A percentile compares a stretch with the other conserved stretches of the same genome.
Evolutionary conservation across 2,329 filamentous ascomycete genomes (phyloP).

Genomic region (Cladophialophora carrionii): DNA sequence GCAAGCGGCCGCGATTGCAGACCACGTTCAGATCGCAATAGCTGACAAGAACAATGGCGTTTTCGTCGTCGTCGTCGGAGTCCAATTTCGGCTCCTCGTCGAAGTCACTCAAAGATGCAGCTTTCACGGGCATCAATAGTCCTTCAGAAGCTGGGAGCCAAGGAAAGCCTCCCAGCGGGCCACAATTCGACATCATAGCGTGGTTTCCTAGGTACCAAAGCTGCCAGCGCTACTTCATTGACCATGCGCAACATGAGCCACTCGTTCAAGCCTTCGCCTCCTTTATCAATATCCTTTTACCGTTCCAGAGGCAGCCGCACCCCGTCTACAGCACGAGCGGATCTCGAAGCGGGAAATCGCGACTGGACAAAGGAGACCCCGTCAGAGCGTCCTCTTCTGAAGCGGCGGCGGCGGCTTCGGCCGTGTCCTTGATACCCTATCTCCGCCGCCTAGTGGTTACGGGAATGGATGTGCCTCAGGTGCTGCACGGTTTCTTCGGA

Average conservation of each 20-base stretch:
- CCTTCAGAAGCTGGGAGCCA: constrained; percentile 21
- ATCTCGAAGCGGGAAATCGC: constrained; percentile 30
- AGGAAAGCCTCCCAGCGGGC: constrained; percentile 44
- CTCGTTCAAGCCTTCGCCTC: constrained; percentile 86
- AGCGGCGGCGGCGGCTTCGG: constrained; percentile 41
- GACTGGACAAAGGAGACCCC: constrained; percentile 28
- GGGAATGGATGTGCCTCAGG: constrained; percentile 80
- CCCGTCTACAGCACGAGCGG: constrained; percentile 52
- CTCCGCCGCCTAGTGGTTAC: constrained; percentile 88
- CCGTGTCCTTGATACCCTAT: constrained; percentile 79
- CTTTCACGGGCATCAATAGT: constrained; percentile 32
- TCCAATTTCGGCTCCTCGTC: constrained; percentile 24
- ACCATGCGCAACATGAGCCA: constrained; percentile 81
- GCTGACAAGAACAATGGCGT: constrained; percentile 27
- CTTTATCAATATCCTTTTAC: constrained; percentile 88
- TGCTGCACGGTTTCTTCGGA: constrained; percentile 97
- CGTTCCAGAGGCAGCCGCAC: constrained; percentile 70
- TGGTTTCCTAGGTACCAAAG: constrained; percentile 92
- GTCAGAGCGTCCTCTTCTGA: constrained; percentile 25
- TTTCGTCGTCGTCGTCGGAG: constrained; percentile 38
- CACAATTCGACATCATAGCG: constrained; percentile 70
- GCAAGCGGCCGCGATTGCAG: constrained; percentile 5
- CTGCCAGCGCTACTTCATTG: constrained; percentile 88
- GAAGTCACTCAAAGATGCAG: constrained; percentile 28
- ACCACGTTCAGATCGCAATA: background rate